Base-by-base conservation (phyloP, 169 alveolate species). In the Neospora caninum region DNA sequence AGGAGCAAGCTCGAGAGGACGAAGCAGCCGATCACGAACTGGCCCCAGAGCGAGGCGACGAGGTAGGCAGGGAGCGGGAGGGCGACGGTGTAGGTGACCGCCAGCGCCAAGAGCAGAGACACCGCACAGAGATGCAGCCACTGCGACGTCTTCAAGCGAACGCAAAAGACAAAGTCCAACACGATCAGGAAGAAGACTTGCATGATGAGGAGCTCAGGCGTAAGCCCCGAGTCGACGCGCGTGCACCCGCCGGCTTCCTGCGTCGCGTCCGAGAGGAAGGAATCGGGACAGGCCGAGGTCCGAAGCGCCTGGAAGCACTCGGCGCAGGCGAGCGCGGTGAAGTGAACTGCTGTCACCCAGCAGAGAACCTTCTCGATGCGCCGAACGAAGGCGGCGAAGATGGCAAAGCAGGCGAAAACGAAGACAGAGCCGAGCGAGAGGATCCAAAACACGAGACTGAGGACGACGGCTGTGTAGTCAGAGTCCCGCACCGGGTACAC, bases 261-360 rank as follows among this genome's bases (percentile, higher is more conserved):
- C 18, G 39, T 18, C 82, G 6, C 34, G n/a, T 69, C 82, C 34
- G 39, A 18, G 22, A 69, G 7, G 82, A 69, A 18, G 16, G 39
- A 34, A 18, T 6, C 16, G 7, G 82, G 82, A 69, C 42, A 69
- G 39, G 82, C 4, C 16, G 86, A 78, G 86, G 31, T n/a, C 7
- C 86, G 86, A 4, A 78, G 86, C 22, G n/a, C 86, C 45, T 78
- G 86, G 45, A 78, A 78, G 86, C 86, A 78, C n/a, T 78, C 86
- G 86, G 43, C 86, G 45, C 9, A n/a, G 42, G 86, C 86, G 27
- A 78, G 39, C 0, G 86, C 39, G 18, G n/a, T 25, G 42, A 78
- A 78, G 31, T 78, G 1, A 2, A 78, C n/a, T n/a, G 86, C 45
- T 4, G 86, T 78, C 49, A 38, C 29, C 39, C 9, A 7, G 45